Conservation (phyloP, 2,329 filamentous ascomycete species). For the Botryotinia convoluta region DNA sequence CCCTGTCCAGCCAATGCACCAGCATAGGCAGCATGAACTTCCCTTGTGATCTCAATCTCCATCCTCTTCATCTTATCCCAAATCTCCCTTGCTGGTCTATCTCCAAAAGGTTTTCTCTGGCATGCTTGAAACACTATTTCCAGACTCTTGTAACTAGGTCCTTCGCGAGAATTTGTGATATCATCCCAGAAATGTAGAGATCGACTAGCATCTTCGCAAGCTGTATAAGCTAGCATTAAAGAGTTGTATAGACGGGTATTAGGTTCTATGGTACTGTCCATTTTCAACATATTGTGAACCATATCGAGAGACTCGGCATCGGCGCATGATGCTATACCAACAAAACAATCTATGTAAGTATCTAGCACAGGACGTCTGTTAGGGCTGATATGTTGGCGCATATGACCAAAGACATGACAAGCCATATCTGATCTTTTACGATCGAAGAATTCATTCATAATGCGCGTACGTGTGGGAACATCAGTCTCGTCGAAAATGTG, state of each 20-base stretch:
- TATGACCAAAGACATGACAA: slow-evolving; percentile 83
- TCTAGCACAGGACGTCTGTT: slow-evolving; percentile 65
- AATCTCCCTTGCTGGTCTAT: slow-evolving; percentile 61
- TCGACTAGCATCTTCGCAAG: slow-evolving; percentile 61
- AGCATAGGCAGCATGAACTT: slow-evolving; percentile 74
- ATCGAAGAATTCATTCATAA: slow-evolving; percentile 82
- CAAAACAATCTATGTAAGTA: slow-evolving; percentile 75
- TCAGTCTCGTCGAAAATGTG: slow-evolving; percentile 65
- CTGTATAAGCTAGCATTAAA: slow-evolving; percentile 81
- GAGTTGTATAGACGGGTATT: slow-evolving; percentile 77
- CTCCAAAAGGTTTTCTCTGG: slow-evolving; percentile 58
- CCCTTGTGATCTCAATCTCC: slow-evolving; percentile 73
- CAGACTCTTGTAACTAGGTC: slow-evolving; percentile 78
- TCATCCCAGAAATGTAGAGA: slow-evolving; percentile 81
- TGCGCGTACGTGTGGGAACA: slow-evolving; percentile 60
- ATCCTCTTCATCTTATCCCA: slow-evolving; percentile 70
- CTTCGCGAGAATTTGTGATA: slow-evolving; percentile 79
- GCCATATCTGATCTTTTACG: slow-evolving; percentile 81
- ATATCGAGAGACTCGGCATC: slow-evolving; percentile 66
- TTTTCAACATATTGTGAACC: slow-evolving; percentile 90
- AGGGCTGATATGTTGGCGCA: slow-evolving; percentile 72
- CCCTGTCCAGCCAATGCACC: slow-evolving; percentile 73
- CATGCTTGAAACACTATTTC: slow-evolving; percentile 79
- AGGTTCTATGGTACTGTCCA: slow-evolving; percentile 77
- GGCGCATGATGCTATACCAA: slow-evolving; percentile 63